phyloP scores from a whole-genome alignment of 805 yeast genomes.

The Yamadazyma philogaea region DNA sequence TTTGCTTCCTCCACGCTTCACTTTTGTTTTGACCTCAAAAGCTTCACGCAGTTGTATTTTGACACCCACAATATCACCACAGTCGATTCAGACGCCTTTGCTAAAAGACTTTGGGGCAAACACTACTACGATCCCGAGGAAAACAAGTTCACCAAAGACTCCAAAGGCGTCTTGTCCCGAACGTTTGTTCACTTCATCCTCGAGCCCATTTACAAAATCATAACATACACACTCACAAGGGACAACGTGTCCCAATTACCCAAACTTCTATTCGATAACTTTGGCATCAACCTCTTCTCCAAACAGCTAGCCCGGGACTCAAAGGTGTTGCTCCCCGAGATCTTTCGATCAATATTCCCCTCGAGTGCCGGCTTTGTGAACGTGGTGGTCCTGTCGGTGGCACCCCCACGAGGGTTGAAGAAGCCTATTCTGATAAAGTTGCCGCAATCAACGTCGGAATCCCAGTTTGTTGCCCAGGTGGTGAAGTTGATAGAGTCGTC shows the following conservation, averaged over 20 bases:
- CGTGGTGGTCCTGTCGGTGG: background rate
- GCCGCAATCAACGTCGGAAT: background rate
- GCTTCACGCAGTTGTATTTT: slow-evolving; percentile 57
- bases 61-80: slow-evolving; percentile 3
- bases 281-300: slow-evolving; percentile 44
- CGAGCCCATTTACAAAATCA: slow-evolving; percentile 76
- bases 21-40: slow-evolving; percentile 61
- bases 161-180: slow-evolving; percentile 24
- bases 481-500: slow-evolving; percentile 55
- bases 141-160: slow-evolving; percentile 44
- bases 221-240: slow-evolving; percentile 56
- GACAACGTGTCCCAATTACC: slow-evolving; percentile 42
- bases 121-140: slow-evolving; percentile 44
- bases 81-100: slow-evolving; percentile 38
- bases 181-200: slow-evolving; percentile 66
- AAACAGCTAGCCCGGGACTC: slow-evolving; percentile 51
- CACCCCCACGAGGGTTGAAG: background rate
- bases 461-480: slow-evolving; percentile 23
- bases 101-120: slow-evolving; percentile 74
- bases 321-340: slow-evolving; percentile 51
- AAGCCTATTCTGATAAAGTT: background rate
- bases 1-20: slow-evolving; percentile 69
- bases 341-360: slow-evolving; percentile 52
- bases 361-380: slow-evolving; percentile 44
- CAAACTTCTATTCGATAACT: slow-evolving; percentile 44